A percentile compares a stretch with the other conserved stretches of the same genome.
Evolutionary conservation across 176 grass and related monocot species (phyloP).

Genomic region (Eragrostis nindensis): DNA sequence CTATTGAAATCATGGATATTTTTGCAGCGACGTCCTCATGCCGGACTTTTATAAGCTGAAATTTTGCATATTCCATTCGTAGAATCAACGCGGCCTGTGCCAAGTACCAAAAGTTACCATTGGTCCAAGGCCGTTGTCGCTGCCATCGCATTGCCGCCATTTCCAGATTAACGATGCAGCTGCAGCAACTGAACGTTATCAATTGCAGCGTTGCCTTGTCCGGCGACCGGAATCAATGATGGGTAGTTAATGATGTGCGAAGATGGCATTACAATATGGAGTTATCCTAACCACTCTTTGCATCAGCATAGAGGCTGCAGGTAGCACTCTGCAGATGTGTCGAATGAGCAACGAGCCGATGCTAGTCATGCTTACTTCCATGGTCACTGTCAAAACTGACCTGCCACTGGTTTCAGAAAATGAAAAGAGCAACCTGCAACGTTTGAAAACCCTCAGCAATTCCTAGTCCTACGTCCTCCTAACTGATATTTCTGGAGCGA

Average conservation of each 20-base stretch:
- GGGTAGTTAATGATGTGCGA: slow-evolving; percentile 42
- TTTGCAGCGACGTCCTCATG: slow-evolving; percentile 19
- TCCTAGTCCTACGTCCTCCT: background rate
- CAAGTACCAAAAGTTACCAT: slow-evolving; percentile 29
- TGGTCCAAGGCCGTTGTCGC: slow-evolving; percentile 24
- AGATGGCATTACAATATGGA: slow-evolving; percentile 38
- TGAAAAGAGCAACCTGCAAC: slow-evolving; percentile 21
- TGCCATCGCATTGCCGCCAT: slow-evolving; percentile 41
- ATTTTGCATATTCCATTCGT: slow-evolving; percentile 38
- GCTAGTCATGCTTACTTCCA: background rate
- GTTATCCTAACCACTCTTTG: slow-evolving; percentile 51
- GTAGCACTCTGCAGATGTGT: background rate
- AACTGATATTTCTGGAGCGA: background rate
- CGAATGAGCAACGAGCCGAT: slow-evolving; percentile 14
- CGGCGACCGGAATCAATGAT: slow-evolving; percentile 31
- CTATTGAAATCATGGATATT: slow-evolving; percentile 35
- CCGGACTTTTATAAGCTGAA: slow-evolving; percentile 34
- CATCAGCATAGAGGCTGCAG: background rate
- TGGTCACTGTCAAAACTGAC: slow-evolving; percentile 45
- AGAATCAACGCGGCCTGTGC: background rate
- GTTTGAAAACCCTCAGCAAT: slow-evolving; percentile 39
- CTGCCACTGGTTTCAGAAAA: slow-evolving; percentile 31
- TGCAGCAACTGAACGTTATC: slow-evolving; percentile 15
- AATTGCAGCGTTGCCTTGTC: slow-evolving; percentile 7
- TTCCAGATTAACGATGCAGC: slow-evolving; percentile 14